Evolutionary conservation across 139 green algal species (phyloP), one percentile per base, ranked within the genome.

Genomic region (Closterium sp.): DNA sequence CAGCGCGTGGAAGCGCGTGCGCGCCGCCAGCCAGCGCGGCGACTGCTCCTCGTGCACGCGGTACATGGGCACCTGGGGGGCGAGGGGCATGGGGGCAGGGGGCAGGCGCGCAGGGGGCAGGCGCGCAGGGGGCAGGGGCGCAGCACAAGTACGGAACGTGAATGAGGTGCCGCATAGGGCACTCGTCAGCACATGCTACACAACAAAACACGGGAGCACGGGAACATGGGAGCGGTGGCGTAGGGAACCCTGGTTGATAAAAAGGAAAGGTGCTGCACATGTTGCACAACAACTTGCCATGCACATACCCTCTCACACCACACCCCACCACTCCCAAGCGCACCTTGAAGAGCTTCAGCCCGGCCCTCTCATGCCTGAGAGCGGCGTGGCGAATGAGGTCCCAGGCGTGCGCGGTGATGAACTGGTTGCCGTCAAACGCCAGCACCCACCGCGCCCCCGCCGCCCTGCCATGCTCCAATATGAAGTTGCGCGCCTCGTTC

Each of bases 271-370:
- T n/a, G n/a, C n/a, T n/a, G n/a, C n/a, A n/a, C n/a, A n/a, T n/a
- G n/a, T n/a, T n/a, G n/a, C n/a, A n/a, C n/a, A 5, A 62, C 42
- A 62, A 7, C 7, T 5, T 62, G 42, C 5, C 42, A 62, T 62
- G 42, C 7, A 7, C 45, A 70, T 4, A 19, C 45, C 45, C 4
- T 70, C 45, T 19, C 45, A 70, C 11, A 19, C 4, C 45, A 70
- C 45, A 17, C 45, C 45, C 45, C 11, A 17, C 45, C 45, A 70
- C 45, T 38, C 32, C 3, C 2, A 87, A 4, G 3, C 10, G 31
- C 30, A 91, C 89, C 89, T 91, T 91, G 89, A 91, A 91, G 38
- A 87, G 87, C 89, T 91, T 86, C 21, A 87, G 89, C 9, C 31
- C 89, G 10, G 62, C 62, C 38, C 19, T 38, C 89, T 87, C 38